Base-by-base conservation (phyloP, 2,329 filamentous ascomycete genomes). In the Pseudocercospora fuligena region DNA sequence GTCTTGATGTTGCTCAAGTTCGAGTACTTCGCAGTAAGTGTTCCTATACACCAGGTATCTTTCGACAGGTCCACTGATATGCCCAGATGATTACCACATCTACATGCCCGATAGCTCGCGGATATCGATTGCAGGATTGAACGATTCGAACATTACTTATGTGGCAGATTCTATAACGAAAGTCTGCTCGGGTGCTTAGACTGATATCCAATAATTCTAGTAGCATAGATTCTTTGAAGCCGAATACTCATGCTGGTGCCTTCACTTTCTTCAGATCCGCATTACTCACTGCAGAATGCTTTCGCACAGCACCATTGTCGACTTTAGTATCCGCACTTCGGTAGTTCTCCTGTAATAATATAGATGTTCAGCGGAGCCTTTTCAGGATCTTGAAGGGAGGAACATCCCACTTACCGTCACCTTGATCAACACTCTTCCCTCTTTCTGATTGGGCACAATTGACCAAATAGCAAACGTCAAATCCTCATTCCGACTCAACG, bases 1-100 rank as follows among this genome's bases (percentile, higher is more conserved):
- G 94, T 69, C 85, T 98, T 76, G 94, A 86, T 75, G 47, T 58
- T 14, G 54, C 54, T 5, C 54, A 58, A 25, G 54, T 58, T 14
- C 29, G 29, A 9, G 54, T 58, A 4, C 54, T 58, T 9, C 54
- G 54, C n/a, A n/a, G 54, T 58, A 58, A 2, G 54, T 33, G 3
- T 7, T n/a, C 29, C 5, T 11, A 19, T 5, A 5, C 14, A 19
- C 12, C 21, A n/a, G n/a, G 7, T n/a, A 3, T 12, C 9, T 40
- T 40, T 12, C 6, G 16, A 16, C 9, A 33, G 23, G 40, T n/a
- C 9, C n/a, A 40, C 54, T 58, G 29, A 31, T 21, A 6, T 51
- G 40, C 31, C 11, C 61, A 64, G 61, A 64, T 25, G 53, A 64
- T n/a, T 64, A 58, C 21, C 43, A 33, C 12, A 64, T 64, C 25